These are phyloP conservation scores for Aureobasidium sp. DNA, from an alignment of 2,329 filamentous ascomycete species.

Conservation along the genomic window DNA sequence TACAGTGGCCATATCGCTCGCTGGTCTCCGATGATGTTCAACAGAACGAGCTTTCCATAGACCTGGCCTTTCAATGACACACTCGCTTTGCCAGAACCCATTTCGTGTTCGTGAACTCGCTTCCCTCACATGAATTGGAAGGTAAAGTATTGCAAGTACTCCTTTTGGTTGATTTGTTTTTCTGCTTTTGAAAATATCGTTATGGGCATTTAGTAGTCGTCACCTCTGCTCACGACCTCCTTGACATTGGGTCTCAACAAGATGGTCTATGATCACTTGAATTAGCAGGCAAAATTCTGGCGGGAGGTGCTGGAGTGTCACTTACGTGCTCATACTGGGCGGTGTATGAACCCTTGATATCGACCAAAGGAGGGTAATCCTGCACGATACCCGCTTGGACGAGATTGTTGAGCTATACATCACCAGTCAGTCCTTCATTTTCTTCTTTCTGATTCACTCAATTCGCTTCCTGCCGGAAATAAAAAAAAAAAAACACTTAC, in stretches of 20 bases:
- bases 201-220: constrained; percentile 27
- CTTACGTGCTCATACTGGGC: constrained; percentile 58
- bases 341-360: constrained; percentile 54
- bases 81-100: too few relatives aligned
- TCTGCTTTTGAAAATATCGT: constrained; percentile 1
- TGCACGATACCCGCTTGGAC: constrained; percentile 53
- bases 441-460: too few relatives aligned
- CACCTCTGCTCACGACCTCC: constrained; percentile 36
- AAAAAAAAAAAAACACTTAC: constrained; percentile 31
- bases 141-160: too few relatives aligned
- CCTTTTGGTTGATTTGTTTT: too few relatives aligned
- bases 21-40: too few relatives aligned
- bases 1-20: too few relatives aligned
- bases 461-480: background rate
- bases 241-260: constrained; percentile 35
- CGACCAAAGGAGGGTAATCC: constrained; percentile 49
- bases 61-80: too few relatives aligned
- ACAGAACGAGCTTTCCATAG: too few relatives aligned
- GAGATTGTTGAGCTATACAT: constrained; percentile 50
- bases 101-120: too few relatives aligned
- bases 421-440: constrained; percentile 18
- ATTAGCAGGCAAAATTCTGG: constrained; percentile 9
- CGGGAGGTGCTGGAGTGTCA: background rate
- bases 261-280: constrained; percentile 30
- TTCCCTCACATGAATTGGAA: too few relatives aligned